Conservation (phyloP, 1,284 basidiomycete species). For the Waitea zeae region DNA sequence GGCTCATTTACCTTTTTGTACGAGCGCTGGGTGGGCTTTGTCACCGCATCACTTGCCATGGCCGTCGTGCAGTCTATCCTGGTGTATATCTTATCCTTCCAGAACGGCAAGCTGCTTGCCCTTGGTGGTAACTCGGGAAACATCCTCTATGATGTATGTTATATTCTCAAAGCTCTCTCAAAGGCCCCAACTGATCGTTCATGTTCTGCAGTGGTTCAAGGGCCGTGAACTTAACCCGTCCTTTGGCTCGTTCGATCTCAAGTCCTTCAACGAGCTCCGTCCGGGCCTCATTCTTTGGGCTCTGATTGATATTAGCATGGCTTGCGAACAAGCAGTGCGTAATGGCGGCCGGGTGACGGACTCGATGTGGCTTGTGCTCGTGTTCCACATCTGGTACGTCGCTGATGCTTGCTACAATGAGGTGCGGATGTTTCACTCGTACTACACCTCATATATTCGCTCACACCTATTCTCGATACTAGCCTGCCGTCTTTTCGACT, state of each 20-base stretch:
- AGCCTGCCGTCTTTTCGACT: slow-evolving; percentile 80
- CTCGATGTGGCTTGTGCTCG: slow-evolving; percentile 80
- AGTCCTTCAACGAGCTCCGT: slow-evolving; percentile 92
- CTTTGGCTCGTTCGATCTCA: slow-evolving; percentile 83
- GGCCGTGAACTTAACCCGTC: slow-evolving; percentile 92
- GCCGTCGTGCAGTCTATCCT: slow-evolving; percentile 57
- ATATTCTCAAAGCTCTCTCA: background rate
- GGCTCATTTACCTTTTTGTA: slow-evolving; percentile 79
- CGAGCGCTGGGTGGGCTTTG: slow-evolving; percentile 82
- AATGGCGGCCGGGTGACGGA: slow-evolving; percentile 64
- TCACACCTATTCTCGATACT: background rate
- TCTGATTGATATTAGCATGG: slow-evolving; percentile 82
- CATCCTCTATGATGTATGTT: slow-evolving; percentile 76
- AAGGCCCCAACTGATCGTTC: too few relatives aligned
- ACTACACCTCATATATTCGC: slow-evolving; percentile 1
- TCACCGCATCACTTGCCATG: slow-evolving; percentile 76
- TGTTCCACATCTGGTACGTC: slow-evolving; percentile 84
- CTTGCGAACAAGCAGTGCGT: slow-evolving; percentile 78
- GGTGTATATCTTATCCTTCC: slow-evolving; percentile 66
- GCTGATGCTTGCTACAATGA: slow-evolving; percentile 81
- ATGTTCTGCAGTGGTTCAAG: slow-evolving; percentile 71
- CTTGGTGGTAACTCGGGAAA: slow-evolving; percentile 87
- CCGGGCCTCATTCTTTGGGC: slow-evolving; percentile 95
- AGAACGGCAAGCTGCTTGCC: slow-evolving; percentile 55
- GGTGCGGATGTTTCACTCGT: slow-evolving; percentile 27